Conservation (phyloP, 148 eudicot genomes). For the Rhododendron ferrugineum region DNA sequence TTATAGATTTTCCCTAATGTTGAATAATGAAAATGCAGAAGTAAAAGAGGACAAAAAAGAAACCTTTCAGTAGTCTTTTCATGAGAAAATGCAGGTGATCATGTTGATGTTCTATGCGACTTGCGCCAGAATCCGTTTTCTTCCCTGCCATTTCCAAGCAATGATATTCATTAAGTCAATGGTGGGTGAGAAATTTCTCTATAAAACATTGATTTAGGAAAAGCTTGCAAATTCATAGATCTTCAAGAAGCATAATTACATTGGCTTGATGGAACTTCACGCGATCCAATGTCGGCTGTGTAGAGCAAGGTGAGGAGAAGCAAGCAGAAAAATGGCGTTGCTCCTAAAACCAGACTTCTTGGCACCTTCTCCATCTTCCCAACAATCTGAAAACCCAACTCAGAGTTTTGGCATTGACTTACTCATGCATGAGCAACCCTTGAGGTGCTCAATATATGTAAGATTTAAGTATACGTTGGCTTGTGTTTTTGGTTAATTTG, state of each 20-base stretch:
- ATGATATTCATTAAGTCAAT: neutral
- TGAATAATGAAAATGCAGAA: neutral
- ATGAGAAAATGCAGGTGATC: constrained; percentile 12
- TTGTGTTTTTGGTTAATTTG: neutral
- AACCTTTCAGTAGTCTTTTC: constrained; percentile 36
- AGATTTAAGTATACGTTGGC: neutral
- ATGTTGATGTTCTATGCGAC: neutral
- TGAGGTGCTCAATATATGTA: neutral
- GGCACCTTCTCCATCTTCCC: neutral
- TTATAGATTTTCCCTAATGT: neutral
- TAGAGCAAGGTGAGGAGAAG: constrained; percentile 9
- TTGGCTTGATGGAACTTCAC: neutral
- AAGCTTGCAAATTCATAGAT: neutral
- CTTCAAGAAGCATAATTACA: constrained; percentile 5
- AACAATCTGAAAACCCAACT: neutral
- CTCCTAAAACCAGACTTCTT: neutral
- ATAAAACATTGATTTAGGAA: neutral
- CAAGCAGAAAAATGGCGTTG: neutral
- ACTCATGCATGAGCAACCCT: neutral
- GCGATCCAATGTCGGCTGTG: neutral
- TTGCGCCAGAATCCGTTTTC: neutral
- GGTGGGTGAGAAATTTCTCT: neutral
- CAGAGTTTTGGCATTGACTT: neutral
- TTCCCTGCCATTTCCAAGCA: constrained; percentile 25
- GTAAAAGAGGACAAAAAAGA: neutral